Percentiles rank a stretch among this genome's conserved stretches.
These are phyloP conservation scores for Nannochloris sp. DNA, from an alignment of 139 green algal genomes.

Conservation along the genomic window DNA sequence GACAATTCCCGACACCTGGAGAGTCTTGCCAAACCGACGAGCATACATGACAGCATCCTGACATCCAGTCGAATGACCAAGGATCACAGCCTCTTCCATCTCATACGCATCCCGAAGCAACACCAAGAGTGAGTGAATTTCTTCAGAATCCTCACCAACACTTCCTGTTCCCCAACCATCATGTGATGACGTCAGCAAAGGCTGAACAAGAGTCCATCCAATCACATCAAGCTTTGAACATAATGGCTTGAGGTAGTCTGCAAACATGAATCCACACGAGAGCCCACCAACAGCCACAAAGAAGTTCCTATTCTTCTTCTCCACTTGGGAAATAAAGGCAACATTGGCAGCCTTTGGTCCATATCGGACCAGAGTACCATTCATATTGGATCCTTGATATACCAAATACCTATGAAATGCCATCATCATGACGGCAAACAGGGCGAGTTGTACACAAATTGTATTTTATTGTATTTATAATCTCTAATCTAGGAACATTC, in stretches of 20 bases:
- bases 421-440: too few species aligned
- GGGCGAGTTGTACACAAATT: too few species aligned
- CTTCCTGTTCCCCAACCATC: slow-evolving; percentile 48
- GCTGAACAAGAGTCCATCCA: slow-evolving; percentile 43
- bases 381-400: neutral
- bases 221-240: slow-evolving; percentile 9
- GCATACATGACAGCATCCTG: slow-evolving; percentile 58
- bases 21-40: slow-evolving; percentile 2
- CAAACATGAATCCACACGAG: slow-evolving; percentile 51
- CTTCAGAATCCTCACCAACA: slow-evolving; percentile 56
- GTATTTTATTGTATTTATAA: too few species aligned
- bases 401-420: too few species aligned
- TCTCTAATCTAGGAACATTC: too few species aligned
- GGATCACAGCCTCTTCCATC: slow-evolving; percentile 35
- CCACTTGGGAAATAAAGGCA: slow-evolving; percentile 24
- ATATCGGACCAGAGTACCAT: slow-evolving; percentile 43
- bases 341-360: slow-evolving; percentile 21
- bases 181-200: slow-evolving; percentile 45
- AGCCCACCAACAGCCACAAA: slow-evolving; percentile 49
- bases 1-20: slow-evolving; percentile 27
- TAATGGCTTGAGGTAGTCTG: slow-evolving; percentile 35
- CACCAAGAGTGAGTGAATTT: slow-evolving; percentile 16
- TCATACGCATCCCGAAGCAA: slow-evolving; percentile 10
- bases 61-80: slow-evolving; percentile 67
- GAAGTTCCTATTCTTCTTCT: slow-evolving; percentile 5